These are phyloP conservation scores for Hippophae tibetana DNA, from an alignment of 306 rosid species.

Conservation along the genomic window DNA sequence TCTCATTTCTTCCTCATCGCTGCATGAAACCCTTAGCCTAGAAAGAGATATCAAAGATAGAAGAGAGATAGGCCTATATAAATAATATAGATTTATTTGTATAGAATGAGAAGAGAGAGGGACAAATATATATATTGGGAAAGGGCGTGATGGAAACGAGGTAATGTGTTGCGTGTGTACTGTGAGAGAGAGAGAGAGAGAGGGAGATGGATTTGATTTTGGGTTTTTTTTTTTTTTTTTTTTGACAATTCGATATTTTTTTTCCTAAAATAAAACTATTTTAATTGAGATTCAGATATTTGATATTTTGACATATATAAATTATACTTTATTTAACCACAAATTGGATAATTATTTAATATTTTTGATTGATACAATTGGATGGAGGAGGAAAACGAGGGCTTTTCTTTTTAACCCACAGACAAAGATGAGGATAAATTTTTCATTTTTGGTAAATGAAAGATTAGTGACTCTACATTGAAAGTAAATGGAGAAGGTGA, in stretches of 20 bases:
- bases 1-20: constrained; percentile 21
- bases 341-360: no score
- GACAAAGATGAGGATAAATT: no score
- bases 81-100: not conserved
- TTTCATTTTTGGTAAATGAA: no score
- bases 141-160: constrained; percentile 6
- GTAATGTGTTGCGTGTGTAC: not conserved
- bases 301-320: no score
- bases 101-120: not conserved
- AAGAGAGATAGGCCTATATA: not conserved
- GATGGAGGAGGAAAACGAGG: no score
- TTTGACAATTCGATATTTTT: not conserved
- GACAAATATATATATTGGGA: constrained; percentile 2
- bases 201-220: constrained; percentile 23
- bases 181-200: not conserved
- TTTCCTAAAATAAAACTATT: no score
- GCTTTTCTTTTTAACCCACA: no score
- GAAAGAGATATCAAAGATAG: not conserved
- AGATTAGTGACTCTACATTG: no score
- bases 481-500: no score
- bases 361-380: no score
- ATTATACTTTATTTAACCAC: no score
- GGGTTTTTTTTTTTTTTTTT: not conserved
- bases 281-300: no score
- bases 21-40: constrained; percentile 12